phyloP scores from a whole-genome alignment of 129 eudicot species.

The Smallanthus sonchifolius region DNA sequence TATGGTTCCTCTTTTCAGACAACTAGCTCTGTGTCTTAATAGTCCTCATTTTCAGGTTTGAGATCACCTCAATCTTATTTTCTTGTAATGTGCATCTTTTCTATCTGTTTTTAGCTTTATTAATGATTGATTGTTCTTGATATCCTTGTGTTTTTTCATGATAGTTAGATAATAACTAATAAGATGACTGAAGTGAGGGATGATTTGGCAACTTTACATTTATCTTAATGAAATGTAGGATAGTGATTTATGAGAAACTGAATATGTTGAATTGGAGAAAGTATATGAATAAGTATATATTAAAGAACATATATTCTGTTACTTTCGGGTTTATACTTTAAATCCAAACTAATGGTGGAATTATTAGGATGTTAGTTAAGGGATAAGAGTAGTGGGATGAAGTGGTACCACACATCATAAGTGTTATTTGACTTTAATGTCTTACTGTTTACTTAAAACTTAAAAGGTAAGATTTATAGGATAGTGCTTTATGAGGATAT shows the following conservation, averaged over 20 bases:
- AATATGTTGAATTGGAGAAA: not conserved
- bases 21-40: conserved; percentile 68
- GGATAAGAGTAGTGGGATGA: not conserved
- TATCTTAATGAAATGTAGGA: not conserved
- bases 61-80: not conserved
- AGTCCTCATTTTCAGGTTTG: conserved; percentile 86
- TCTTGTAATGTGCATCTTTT: not conserved
- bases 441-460: not conserved
- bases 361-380: not conserved
- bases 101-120: not conserved
- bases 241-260: not conserved
- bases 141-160: not conserved
- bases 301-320: not conserved
- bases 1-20: conserved; percentile 77
- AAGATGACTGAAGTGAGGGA: not conserved
- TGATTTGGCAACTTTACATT: not conserved
- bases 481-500: not conserved
- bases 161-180: not conserved
- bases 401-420: conserved; percentile 5
- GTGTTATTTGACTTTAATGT: not conserved
- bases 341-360: not conserved
- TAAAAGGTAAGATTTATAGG: not conserved
- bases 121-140: not conserved
- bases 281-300: not conserved
- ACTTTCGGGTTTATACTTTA: not conserved